phyloP scores from a whole-genome alignment of 441 rosid species.

The Croton setiger region DNA sequence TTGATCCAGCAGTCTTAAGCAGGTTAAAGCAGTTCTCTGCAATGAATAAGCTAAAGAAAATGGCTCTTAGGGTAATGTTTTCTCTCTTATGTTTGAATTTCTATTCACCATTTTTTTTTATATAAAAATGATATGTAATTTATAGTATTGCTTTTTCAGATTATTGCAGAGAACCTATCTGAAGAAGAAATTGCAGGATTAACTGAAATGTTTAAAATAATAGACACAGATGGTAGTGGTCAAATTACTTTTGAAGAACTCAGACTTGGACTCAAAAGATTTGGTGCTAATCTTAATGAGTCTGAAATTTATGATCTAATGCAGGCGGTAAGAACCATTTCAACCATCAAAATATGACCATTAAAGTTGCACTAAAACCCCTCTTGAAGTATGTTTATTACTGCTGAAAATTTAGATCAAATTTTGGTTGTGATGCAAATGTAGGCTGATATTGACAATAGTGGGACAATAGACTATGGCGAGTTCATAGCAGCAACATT shows the following conservation, averaged over 20 bases:
- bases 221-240: constrained; percentile 89
- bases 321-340: constrained; percentile 64
- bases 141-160: constrained; percentile 31
- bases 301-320: constrained; percentile 66
- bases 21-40: constrained; percentile 94
- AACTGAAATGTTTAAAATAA: constrained; percentile 90
- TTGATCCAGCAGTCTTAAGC: constrained; percentile 82
- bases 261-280: constrained; percentile 75
- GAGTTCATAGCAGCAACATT: constrained; percentile 97
- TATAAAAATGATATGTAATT: not conserved
- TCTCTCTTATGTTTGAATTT: not conserved
- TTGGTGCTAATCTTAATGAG: constrained; percentile 75
- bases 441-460: constrained; percentile 95
- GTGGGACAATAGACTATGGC: constrained; percentile 88
- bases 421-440: constrained; percentile 8
- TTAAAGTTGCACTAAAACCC: too few species aligned
- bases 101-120: not conserved
- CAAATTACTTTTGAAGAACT: constrained; percentile 90
- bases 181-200: constrained; percentile 95
- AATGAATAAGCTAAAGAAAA: constrained; percentile 94
- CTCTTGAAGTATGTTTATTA: not conserved
- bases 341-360: not conserved
- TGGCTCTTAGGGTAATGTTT: constrained; percentile 72
- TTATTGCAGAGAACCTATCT: constrained; percentile 83
- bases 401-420: not conserved